Evolutionary conservation across 2,329 filamentous ascomycete species (phyloP).

Genomic region (Talaromyces islandicus): DNA sequence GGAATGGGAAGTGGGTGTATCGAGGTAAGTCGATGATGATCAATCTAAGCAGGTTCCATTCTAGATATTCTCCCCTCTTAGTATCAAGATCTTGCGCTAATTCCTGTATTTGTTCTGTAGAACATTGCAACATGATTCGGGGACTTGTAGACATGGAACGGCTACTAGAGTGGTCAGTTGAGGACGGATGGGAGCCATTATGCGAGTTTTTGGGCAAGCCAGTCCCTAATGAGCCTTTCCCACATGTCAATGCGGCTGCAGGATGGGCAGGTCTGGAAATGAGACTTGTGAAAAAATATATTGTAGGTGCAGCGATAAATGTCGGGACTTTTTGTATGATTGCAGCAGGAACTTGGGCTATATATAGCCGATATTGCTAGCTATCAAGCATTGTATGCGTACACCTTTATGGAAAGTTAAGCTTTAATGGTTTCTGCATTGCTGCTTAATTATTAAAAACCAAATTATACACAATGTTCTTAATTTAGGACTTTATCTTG

Average conservation of each 20-base stretch:
- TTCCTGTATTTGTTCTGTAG: not conserved
- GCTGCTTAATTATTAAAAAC: not conserved
- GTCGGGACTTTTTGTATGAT: not conserved
- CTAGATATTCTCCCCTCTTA: no score
- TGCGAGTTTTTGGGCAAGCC: constrained; percentile 9
- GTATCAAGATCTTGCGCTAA: not conserved
- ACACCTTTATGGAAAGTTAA: not conserved
- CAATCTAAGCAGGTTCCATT: no score
- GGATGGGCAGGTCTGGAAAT: not conserved
- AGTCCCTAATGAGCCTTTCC: not conserved
- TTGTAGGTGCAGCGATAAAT: not conserved
- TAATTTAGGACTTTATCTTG: not conserved
- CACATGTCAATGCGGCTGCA: not conserved
- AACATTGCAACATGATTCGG: constrained; percentile 20
- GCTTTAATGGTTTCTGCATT: not conserved
- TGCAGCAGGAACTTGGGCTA: not conserved
- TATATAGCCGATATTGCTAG: not conserved
- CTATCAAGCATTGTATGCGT: not conserved
- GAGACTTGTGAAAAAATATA: not conserved
- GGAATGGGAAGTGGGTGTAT: not conserved
- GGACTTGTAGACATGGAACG: constrained; percentile 15
- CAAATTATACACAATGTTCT: not conserved
- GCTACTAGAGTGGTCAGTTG: constrained; percentile 21
- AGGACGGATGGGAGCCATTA: constrained; percentile 24
- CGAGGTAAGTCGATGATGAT: not conserved